phyloP scores from a whole-genome alignment of 2,329 filamentous ascomycete genomes.

The Cordyceps cicadae region DNA sequence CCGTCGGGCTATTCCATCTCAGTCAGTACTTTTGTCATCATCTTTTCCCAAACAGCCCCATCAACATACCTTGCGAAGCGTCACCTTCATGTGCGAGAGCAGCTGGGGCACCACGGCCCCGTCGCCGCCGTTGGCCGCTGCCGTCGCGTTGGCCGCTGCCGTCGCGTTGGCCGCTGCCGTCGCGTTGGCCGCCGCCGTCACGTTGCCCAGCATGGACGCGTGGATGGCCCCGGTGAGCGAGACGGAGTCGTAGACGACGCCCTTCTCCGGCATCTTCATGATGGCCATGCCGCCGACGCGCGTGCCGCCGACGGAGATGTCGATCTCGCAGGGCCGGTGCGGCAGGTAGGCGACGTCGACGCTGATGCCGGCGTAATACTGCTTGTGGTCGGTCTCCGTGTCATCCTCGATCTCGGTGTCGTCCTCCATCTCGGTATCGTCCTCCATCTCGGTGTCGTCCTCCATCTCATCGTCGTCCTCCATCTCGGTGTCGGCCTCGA shows the following conservation, averaged over 20 bases:
- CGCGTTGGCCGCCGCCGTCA: not conserved
- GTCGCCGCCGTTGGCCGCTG: not conserved
- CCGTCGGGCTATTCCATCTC: not conserved
- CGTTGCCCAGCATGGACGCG: not conserved
- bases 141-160: not conserved
- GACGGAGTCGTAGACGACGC: not conserved
- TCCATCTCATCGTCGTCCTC: too few relatives aligned
- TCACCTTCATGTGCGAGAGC: not conserved
- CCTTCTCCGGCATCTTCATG: conserved; percentile 3
- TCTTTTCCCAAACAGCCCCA: not conserved
- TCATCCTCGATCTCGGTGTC: too few relatives aligned
- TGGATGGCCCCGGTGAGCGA: not conserved
- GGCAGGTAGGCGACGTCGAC: conserved; percentile 5
- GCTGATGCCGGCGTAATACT: not conserved
- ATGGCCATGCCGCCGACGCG: not conserved
- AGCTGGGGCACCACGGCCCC: not conserved
- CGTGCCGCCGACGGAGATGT: not conserved
- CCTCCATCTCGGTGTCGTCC: too few relatives aligned
- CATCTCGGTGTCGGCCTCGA: not conserved
- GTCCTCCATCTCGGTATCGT: not conserved
- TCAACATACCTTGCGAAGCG: conserved; percentile 4
- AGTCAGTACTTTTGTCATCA: not conserved
- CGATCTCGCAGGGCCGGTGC: not conserved
- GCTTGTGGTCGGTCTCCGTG: not conserved
- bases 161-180: too few relatives aligned